A percentile compares a stretch with the other conserved stretches of the same genome.
Conservation (phyloP, 176 grass and related monocot genomes). For the Oryza australiensis region DNA sequence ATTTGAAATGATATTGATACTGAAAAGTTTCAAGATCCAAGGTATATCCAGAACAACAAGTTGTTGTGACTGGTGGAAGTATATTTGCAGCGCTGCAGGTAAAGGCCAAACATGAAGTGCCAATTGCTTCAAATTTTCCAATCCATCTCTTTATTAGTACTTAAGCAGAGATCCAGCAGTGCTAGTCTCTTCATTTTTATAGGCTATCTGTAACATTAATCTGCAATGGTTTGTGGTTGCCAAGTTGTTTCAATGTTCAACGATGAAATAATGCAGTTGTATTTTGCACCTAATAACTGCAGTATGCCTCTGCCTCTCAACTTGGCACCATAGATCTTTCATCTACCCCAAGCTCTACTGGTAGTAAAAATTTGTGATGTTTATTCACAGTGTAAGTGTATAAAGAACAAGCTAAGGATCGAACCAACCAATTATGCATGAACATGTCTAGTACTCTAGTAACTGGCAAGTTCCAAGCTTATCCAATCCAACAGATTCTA, state of each 20-base stretch:
- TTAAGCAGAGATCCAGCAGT: neutral
- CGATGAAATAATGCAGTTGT: neutral
- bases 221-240: neutral
- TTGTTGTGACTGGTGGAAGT: too few species aligned
- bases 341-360: neutral
- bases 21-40: too few species aligned
- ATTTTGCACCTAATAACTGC: neutral
- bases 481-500: neutral
- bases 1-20: too few species aligned
- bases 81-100: neutral
- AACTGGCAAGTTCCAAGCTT: neutral
- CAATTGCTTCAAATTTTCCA: neutral
- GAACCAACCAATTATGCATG: neutral
- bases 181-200: neutral
- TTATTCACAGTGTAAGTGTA: neutral
- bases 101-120: neutral
- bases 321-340: neutral
- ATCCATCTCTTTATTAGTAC: too few species aligned
- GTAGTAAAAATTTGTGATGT: too few species aligned
- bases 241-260: neutral
- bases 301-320: neutral
- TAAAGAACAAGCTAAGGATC: neutral
- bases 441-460: neutral
- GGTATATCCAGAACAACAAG: too few species aligned
- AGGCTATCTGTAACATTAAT: neutral